phyloP scores from a whole-genome alignment of 108 stramenopile species.

The Nannochloropsis oceanica region DNA sequence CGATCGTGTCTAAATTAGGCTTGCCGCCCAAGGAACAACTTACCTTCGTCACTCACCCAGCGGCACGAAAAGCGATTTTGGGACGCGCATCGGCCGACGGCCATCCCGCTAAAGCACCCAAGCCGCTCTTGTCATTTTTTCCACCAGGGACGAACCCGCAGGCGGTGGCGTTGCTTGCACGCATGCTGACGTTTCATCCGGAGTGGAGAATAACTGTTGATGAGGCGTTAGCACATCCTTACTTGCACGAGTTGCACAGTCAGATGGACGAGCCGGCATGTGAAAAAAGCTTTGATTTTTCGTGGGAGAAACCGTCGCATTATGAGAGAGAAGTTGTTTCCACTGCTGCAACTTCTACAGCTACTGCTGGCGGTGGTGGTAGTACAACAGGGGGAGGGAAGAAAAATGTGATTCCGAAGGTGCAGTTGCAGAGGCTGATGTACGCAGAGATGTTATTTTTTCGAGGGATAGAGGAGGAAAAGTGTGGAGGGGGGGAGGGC shows the following conservation, averaged over 20 bases:
- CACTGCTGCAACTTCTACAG: too few species aligned
- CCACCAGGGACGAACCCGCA: conserved; percentile 29
- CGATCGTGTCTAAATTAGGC: conserved; percentile 43
- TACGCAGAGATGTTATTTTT: background rate
- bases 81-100: background rate
- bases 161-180: conserved; percentile 38
- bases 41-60: conserved; percentile 25
- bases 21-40: conserved; percentile 33
- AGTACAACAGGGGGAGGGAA: background rate
- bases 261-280: conserved; percentile 21
- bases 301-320: conserved; percentile 14
- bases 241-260: conserved; percentile 42
- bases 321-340: background rate
- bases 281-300: conserved; percentile 12
- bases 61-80: conserved; percentile 1
- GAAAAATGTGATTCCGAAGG: background rate
- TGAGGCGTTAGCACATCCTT: conserved; percentile 48
- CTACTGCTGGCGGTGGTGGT: too few species aligned
- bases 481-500: background rate
- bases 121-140: conserved; percentile 22
- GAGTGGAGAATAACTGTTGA: conserved; percentile 38
- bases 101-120: background rate
- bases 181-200: conserved; percentile 43
- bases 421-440: background rate
- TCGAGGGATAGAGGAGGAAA: background rate